Conservation (phyloP, 352 stramenopile species). For the Pseudoperonospora humuli region DNA sequence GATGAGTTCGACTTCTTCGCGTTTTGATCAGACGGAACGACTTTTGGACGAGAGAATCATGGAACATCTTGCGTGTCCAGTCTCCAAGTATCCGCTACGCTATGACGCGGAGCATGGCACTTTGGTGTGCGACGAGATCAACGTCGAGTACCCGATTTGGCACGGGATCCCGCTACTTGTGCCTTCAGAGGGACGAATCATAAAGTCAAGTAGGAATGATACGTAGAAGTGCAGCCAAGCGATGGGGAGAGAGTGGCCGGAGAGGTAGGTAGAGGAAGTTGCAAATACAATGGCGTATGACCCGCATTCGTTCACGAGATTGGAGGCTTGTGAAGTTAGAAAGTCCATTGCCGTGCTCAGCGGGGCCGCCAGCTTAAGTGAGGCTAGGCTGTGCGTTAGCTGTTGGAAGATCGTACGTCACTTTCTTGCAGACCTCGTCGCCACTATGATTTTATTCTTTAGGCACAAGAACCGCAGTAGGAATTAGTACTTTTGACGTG, state of each 20-base stretch:
- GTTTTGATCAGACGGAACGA: conserved; percentile 16
- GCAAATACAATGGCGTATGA: conserved; percentile 10
- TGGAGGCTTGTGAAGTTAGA: too few relatives aligned
- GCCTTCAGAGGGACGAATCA: conserved; percentile 58
- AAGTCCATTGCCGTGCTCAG: too few relatives aligned
- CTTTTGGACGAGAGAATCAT: conserved; percentile 62
- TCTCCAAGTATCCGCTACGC: conserved; percentile 77
- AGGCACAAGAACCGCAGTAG: conserved; percentile 4
- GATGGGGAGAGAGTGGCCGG: not conserved
- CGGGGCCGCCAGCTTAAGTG: too few relatives aligned
- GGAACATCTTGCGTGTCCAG: conserved; percentile 75
- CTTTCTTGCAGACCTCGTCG: not conserved
- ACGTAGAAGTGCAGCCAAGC: too few relatives aligned
- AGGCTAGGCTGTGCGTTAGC: conserved; percentile 15
- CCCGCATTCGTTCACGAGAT: too few relatives aligned
- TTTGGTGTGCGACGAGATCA: conserved; percentile 77
- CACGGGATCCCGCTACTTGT: conserved; percentile 64
- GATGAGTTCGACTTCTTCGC: conserved; percentile 7
- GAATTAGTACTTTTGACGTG: conserved; percentile 60
- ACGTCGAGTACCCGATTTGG: conserved; percentile 80
- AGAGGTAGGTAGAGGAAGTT: not conserved
- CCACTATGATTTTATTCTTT: conserved; percentile 12
- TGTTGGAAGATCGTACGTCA: not conserved
- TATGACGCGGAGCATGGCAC: conserved; percentile 51
- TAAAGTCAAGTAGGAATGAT: conserved; percentile 31